Base-by-base conservation (phyloP, 2,329 filamentous ascomycete species). In the Lecanosticta acicola region DNA sequence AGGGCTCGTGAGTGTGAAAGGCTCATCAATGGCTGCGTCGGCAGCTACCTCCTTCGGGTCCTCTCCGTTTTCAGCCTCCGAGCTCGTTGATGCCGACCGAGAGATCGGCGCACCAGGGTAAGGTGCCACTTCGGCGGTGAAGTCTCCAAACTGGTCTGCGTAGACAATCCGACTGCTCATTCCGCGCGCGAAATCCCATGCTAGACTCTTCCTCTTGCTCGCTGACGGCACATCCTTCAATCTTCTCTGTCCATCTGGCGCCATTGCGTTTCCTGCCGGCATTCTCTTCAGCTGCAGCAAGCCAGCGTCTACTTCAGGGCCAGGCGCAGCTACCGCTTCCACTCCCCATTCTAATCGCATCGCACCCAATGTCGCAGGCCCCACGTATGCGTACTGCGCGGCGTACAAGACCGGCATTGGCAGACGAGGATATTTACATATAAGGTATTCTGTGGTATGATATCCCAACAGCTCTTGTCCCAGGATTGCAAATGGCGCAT, bases 311-410 rank as follows among this genome's bases (percentile, higher is more conserved):
- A 97, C 90, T 70, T 97, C 91, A 48, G 80, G 80, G 41, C 91
- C 93, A 0, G 93, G 93, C 16, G 81, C 84, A 9, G 85, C 87
- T n/a, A 87, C 91, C 35, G 76, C 71, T 66, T 97, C 91, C 13
- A 97, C 81, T 69, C 93, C 93, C 93, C 93, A 98, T 70, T 93
- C 85, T 51, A 77, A 74, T 13, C 86, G 81, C 55, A 97, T 78
- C 16, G 81, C 74, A 41, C 83, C 73, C 38, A 97, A 76, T 1
- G 90, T 82, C 55, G 81, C 79, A 4, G 80, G 77, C 3, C 93
- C 93, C 38, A 83, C 78, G 65, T 88, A 97, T 38, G 87, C 89
- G 60, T 85, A 83, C 73, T 94, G 83, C 24, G 88, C 85, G 43
- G 89, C 82, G 69, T 88, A 94, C 42, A 95, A 72, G 46, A 98